Evolutionary conservation across 106 monocot species (phyloP), one percentile per base, ranked within the genome.

Genomic region (Platanthera guangdongensis): DNA sequence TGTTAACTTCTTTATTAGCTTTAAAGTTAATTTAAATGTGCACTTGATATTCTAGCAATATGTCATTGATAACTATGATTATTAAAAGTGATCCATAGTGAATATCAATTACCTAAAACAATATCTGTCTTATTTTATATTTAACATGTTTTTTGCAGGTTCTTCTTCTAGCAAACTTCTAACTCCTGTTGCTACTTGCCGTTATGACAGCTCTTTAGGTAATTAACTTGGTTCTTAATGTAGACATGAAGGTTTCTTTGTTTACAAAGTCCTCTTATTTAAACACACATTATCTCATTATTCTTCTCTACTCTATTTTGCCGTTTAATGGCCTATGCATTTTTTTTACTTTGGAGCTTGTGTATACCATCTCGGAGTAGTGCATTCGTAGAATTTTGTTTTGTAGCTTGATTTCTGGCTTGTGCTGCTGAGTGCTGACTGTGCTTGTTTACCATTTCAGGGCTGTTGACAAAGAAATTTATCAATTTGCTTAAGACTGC

Each of bases 191-290:
- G 84, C 91, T 57, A 83, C 85, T 81, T 95, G 95, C 79, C 92
- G 95, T 52, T 95, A 86, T 74, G 95, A 95, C 88, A 90, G 84
- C 77, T 90, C 92, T 81, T 78, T 95, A 88, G 92, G 95, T 95
- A 60, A 87, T 71, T 57, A 22, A 22, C 28, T 1, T 28, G 9
- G 13, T 49, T 32, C 46, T 51, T 5, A 51, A 51, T 9, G 47
- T 22, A 50, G 10, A 51, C 50, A 15, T 72, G 49, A 51, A 50
- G 51, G 6, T 1, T 0, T 21, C 13, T 51, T 50, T 50, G 47
- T n/a, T 71, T 10, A 46, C 47, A 8, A 65, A 65, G 21, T 6
- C 9, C 47, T 70, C 14, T 71, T 49, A 11, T 15, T 47, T 48
- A 71, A 50, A 14, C 13, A 39, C 68, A 12, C 16, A 70, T 70